These are phyloP conservation scores for Phialemonium atrogriseum DNA, from an alignment of 2,329 filamentous ascomycete species.

Conservation along the genomic window DNA sequence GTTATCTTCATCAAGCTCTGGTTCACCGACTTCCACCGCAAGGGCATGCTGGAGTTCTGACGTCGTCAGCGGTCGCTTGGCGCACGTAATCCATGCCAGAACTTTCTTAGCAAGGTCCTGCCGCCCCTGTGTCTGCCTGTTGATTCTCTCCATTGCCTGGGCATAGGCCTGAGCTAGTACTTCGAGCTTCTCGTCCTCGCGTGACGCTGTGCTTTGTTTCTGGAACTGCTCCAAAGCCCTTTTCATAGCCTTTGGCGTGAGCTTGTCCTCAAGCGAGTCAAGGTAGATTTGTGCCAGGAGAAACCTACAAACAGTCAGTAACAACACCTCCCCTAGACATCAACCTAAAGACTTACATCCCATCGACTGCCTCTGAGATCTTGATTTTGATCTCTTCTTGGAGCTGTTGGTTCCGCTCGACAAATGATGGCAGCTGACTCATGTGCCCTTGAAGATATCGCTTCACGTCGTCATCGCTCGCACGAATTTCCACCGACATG, in stretches of 20 bases:
- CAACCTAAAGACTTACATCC: conserved; percentile 9
- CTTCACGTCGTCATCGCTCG: conserved; percentile 5
- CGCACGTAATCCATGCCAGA: conserved; percentile 24
- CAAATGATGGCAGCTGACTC: background rate
- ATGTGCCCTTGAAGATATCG: conserved; percentile 8
- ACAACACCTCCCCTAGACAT: background rate
- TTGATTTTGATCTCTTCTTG: conserved; percentile 6
- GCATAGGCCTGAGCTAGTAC: conserved; percentile 24
- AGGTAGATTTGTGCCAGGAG: conserved; percentile 7
- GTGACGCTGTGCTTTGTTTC: background rate
- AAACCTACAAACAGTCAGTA: conserved; percentile 5
- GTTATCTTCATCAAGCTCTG: conserved; percentile 19
- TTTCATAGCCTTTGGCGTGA: background rate
- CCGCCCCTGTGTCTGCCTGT: conserved; percentile 17
- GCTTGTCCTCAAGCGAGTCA: conserved; percentile 3
- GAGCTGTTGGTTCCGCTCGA: background rate
- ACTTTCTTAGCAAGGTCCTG: conserved; percentile 12
- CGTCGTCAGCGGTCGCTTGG: conserved; percentile 16
- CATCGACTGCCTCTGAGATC: conserved; percentile 5
- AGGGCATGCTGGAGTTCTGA: conserved; percentile 27
- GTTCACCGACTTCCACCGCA: conserved; percentile 18
- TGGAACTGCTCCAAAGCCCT: conserved; percentile 4
- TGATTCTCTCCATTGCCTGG: conserved; percentile 25
- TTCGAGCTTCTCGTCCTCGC: conserved; percentile 10
- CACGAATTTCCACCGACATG: conserved; percentile 8